phyloP scores from a whole-genome alignment of 108 stramenopile species.

The Fragilariopsis cylindrus region DNA sequence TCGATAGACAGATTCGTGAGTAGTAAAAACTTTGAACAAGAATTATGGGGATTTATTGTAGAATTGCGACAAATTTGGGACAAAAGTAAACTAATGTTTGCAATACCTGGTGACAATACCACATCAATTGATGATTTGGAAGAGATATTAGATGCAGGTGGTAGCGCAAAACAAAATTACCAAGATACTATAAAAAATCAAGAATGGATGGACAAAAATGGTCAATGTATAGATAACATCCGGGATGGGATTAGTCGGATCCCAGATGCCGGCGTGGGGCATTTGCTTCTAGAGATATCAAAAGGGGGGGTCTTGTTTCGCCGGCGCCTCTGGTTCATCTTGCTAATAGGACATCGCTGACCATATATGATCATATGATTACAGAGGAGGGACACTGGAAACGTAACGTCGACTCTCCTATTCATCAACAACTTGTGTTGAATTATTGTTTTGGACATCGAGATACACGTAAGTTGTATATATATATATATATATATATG shows the following conservation, averaged over 20 bases:
- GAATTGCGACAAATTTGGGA: slow-evolving; percentile 5
- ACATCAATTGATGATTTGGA: slow-evolving; percentile 12
- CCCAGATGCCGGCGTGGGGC: slow-evolving; percentile 80
- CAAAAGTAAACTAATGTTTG: slow-evolving; percentile 26
- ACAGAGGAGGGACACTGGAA: slow-evolving; percentile 1
- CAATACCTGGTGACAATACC: slow-evolving; percentile 24
- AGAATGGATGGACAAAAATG: slow-evolving; percentile 44
- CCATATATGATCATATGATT: slow-evolving; percentile 34
- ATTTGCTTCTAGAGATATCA: slow-evolving; percentile 68
- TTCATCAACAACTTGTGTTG: slow-evolving; percentile 55
- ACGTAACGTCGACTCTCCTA: slow-evolving; percentile 7
- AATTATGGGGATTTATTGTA: slow-evolving; percentile 14
- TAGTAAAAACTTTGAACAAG: slow-evolving; percentile 5
- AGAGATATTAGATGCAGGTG: slow-evolving; percentile 20
- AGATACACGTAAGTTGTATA: slow-evolving; percentile 6
- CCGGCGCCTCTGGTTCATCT: slow-evolving; percentile 71
- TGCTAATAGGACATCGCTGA: slow-evolving; percentile 31
- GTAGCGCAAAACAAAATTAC: slow-evolving; percentile 24
- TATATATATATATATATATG: not conserved
- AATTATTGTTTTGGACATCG: slow-evolving; percentile 77
- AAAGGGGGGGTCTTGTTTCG: slow-evolving; percentile 57
- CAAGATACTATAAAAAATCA: slow-evolving; percentile 29
- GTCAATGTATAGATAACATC: slow-evolving; percentile 77
- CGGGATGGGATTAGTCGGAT: slow-evolving; percentile 54
- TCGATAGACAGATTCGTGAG: not conserved